Evolutionary conservation across 495 filamentous ascomycete genomes (phyloP).

Genomic region (Patellaria atrata): DNA sequence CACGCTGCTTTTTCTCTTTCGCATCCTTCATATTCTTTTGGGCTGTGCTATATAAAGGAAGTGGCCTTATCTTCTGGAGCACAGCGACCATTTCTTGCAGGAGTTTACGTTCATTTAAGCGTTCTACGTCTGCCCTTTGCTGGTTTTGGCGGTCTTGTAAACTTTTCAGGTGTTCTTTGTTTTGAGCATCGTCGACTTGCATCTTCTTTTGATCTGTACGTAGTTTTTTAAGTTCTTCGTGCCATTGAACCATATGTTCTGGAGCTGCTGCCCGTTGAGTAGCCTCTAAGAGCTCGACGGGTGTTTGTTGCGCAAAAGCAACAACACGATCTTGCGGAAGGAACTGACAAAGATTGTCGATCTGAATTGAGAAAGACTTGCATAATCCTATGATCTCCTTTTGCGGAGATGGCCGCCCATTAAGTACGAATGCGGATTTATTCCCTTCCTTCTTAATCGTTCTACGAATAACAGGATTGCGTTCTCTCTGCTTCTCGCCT

Average conservation of each 20-base stretch:
- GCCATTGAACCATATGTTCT: constrained; percentile 63
- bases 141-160: constrained; percentile 61
- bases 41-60: constrained; percentile 45
- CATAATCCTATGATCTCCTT: constrained; percentile 50
- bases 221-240: constrained; percentile 54
- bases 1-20: constrained; percentile 16
- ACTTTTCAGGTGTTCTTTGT: constrained; percentile 46
- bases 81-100: constrained; percentile 51
- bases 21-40: constrained; percentile 24
- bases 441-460: constrained; percentile 72
- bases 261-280: constrained; percentile 81
- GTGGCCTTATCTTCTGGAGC: constrained; percentile 48
- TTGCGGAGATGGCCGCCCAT: constrained; percentile 42
- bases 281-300: constrained; percentile 69
- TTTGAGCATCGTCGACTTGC: constrained; percentile 40
- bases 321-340: constrained; percentile 92
- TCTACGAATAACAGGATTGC: constrained; percentile 60
- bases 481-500: constrained; percentile 29
- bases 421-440: constrained; percentile 55
- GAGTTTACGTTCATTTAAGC: constrained; percentile 57
- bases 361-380: constrained; percentile 64
- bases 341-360: constrained; percentile 97
- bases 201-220: constrained; percentile 54
- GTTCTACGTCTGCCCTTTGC: constrained; percentile 69
- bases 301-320: constrained; percentile 76